Conservation (phyloP, 225 moss, liverwort and hornwort genomes). For the Pleurozium schreberi region DNA sequence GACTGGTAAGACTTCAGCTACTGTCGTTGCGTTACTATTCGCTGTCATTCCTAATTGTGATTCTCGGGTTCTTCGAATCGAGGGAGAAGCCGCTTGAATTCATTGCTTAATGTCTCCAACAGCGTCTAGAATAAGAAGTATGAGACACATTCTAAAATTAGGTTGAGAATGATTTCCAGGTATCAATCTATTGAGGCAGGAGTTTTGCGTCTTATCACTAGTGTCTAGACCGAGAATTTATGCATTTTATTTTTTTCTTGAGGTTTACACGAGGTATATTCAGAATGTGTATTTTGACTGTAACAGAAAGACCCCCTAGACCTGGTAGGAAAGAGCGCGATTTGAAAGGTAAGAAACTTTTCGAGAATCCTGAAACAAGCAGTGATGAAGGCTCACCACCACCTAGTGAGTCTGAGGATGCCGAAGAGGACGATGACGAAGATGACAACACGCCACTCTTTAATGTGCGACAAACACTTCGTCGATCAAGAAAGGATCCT, state of each 20-base stretch:
- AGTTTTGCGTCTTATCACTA: neutral
- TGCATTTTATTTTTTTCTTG: neutral
- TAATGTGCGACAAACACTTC: constrained; percentile 45
- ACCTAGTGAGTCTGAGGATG: constrained; percentile 66
- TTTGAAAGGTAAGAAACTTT: constrained; percentile 70
- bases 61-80: neutral
- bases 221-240: neutral
- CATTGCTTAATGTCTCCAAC: neutral
- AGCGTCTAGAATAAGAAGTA: neutral
- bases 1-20: constrained; percentile 36
- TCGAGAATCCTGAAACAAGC: constrained; percentile 65
- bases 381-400: constrained; percentile 59
- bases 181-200: neutral
- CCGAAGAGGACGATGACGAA: constrained; percentile 72
- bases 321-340: constrained; percentile 53
- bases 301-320: constrained; percentile 45
- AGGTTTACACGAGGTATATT: neutral
- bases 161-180: neutral
- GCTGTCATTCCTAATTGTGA: neutral
- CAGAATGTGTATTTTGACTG: neutral
- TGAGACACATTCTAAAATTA: neutral
- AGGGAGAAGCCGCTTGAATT: neutral
- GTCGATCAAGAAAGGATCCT: constrained; percentile 11
- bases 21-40: neutral
- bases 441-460: constrained; percentile 77